Percentiles rank a stretch among this genome's conserved stretches.
Conservation (phyloP, 192 early-diverging fungal genomes). For the Thoreauomyces humboldtii region DNA sequence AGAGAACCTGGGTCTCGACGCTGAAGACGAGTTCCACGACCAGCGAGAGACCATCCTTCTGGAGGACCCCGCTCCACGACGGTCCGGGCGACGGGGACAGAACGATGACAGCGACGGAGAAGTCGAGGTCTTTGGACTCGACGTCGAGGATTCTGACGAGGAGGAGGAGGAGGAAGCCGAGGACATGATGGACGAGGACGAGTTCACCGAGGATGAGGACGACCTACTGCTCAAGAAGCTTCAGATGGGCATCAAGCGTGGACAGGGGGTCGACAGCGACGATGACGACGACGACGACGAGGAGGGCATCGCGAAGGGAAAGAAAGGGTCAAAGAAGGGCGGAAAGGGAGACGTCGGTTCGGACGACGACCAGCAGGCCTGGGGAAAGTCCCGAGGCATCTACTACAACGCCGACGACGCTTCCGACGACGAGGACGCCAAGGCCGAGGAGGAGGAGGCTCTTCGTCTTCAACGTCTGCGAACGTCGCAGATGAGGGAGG, state of each 20-base stretch:
- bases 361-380: constrained; percentile 60
- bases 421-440: constrained; percentile 70
- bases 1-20: constrained; percentile 29
- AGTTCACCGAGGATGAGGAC: constrained; percentile 34
- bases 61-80: background rate
- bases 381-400: constrained; percentile 73
- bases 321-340: constrained; percentile 19
- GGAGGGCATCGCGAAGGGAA: background rate
- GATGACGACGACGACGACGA: constrained; percentile 30
- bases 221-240: constrained; percentile 38
- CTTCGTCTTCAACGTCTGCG: constrained; percentile 79
- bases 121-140: constrained; percentile 76
- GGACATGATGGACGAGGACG: constrained; percentile 28
- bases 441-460: constrained; percentile 87
- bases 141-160: constrained; percentile 38
- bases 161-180: constrained; percentile 32
- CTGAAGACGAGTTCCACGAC: constrained; percentile 43
- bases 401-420: constrained; percentile 88
- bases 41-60: constrained; percentile 36
- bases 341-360: background rate
- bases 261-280: background rate
- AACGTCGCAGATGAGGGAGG: constrained; percentile 75
- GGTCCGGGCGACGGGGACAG: constrained; percentile 11
- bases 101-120: constrained; percentile 65
- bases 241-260: background rate